phyloP scores from a whole-genome alignment of 2,329 filamentous ascomycete species.

The Dichotomopilus funicola region DNA sequence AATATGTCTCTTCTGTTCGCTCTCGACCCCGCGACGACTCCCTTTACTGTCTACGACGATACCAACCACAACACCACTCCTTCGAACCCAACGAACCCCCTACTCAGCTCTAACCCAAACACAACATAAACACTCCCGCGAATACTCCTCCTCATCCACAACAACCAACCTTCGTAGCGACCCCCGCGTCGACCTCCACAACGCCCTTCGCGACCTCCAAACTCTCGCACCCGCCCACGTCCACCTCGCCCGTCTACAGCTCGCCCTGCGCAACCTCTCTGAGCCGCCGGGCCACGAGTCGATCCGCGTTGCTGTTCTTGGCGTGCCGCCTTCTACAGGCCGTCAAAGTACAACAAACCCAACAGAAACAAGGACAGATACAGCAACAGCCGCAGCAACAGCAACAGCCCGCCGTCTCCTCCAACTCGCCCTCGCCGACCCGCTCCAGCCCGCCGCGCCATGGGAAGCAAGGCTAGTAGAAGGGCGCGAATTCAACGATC shows the following conservation, averaged over 20 bases:
- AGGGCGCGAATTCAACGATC: constrained; percentile 34
- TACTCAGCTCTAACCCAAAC: constrained; percentile 7
- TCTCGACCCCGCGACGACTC: constrained; percentile 14
- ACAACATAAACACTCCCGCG: constrained; percentile 10
- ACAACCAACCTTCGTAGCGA: constrained; percentile 18
- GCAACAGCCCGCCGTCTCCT: constrained; percentile 58
- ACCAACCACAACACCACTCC: constrained; percentile 3
- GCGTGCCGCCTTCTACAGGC: constrained; percentile 29
- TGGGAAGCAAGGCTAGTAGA: constrained; percentile 61
- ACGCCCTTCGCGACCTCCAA: constrained; percentile 54
- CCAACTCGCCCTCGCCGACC: constrained; percentile 63
- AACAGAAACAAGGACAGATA: neutral
- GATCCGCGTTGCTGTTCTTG: constrained; percentile 53
- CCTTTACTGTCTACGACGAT: constrained; percentile 1
- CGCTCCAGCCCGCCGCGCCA: constrained; percentile 51
- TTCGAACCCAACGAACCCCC: constrained; percentile 4
- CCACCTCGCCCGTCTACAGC: constrained; percentile 63
- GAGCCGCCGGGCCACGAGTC: constrained; percentile 51
- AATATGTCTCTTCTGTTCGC: constrained; percentile 30
- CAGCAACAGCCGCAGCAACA: constrained; percentile 28
- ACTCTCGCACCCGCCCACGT: constrained; percentile 54
- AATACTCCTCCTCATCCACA: constrained; percentile 21
- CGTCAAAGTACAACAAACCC: neutral
- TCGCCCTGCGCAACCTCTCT: constrained; percentile 60
- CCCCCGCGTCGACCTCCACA: constrained; percentile 49